Percentiles rank a stretch among this genome's conserved stretches.
Conservation (phyloP, 2,329 filamentous ascomycete species). For the Phaeosphaeriaceae sp. region DNA sequence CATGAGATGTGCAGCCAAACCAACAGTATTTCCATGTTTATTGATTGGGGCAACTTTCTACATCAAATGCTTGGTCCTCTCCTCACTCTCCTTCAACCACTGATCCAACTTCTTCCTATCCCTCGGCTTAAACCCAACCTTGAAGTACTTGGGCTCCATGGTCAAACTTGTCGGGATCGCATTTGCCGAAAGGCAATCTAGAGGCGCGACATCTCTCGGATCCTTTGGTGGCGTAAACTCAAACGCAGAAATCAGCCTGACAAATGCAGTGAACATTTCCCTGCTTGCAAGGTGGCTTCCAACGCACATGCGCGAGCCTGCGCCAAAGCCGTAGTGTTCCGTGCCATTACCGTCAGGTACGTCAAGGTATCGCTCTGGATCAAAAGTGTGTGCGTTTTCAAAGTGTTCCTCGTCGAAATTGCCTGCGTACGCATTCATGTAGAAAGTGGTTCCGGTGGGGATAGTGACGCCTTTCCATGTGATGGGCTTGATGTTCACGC, state of each 20-base stretch:
- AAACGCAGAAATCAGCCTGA: slow-evolving; percentile 56
- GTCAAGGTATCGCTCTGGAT: slow-evolving; percentile 73
- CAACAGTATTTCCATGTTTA: neutral
- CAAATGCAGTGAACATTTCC: slow-evolving; percentile 55
- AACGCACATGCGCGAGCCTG: slow-evolving; percentile 55
- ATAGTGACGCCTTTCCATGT: slow-evolving; percentile 70
- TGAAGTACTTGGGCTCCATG: slow-evolving; percentile 59
- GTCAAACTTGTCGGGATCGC: slow-evolving; percentile 56
- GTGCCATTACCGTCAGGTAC: slow-evolving; percentile 53
- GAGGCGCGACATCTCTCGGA: slow-evolving; percentile 49
- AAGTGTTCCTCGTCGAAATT: slow-evolving; percentile 75
- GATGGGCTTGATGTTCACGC: slow-evolving; percentile 75
- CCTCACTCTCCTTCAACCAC: slow-evolving; percentile 57
- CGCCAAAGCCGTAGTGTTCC: slow-evolving; percentile 57
- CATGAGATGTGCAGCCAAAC: too few relatives aligned
- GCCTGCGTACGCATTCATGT: slow-evolving; percentile 77
- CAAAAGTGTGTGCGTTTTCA: slow-evolving; percentile 66
- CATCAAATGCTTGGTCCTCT: slow-evolving; percentile 51
- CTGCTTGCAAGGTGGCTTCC: slow-evolving; percentile 54
- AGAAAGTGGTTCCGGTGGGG: slow-evolving; percentile 78
- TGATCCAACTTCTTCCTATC: slow-evolving; percentile 50
- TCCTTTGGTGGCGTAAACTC: slow-evolving; percentile 52
- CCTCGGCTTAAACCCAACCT: slow-evolving; percentile 55
- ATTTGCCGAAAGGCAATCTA: slow-evolving; percentile 56
- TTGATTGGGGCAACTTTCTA: slow-evolving; percentile 9